phyloP scores from a whole-genome alignment of 2,329 filamentous ascomycete genomes.

The Aaosphaeria arxii region DNA sequence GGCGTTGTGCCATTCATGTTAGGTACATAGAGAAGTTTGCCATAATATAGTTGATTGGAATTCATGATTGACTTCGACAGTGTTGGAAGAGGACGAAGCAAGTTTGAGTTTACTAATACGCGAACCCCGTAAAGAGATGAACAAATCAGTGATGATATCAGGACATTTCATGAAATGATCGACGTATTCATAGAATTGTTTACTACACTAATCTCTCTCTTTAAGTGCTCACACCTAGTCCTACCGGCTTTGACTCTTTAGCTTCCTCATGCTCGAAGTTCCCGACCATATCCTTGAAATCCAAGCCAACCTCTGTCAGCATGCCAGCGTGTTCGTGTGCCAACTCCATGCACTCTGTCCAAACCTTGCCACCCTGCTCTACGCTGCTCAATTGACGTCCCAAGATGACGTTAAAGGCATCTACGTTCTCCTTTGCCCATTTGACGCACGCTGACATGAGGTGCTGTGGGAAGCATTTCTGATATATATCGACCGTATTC shows the following conservation, averaged over 20 bases:
- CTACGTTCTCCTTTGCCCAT: slow-evolving; percentile 95
- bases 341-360: slow-evolving; percentile 78
- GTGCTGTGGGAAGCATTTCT: slow-evolving; percentile 70
- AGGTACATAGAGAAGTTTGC: no score
- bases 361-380: slow-evolving; percentile 69
- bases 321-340: slow-evolving; percentile 78
- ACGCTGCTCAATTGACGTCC: slow-evolving; percentile 83
- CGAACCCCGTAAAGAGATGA: no score
- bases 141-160: no score
- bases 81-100: no score
- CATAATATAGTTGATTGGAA: no score
- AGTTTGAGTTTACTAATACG: no score
- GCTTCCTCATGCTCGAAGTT: slow-evolving; percentile 14
- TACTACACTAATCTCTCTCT: neutral
- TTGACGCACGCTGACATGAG: slow-evolving; percentile 95
- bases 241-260: slow-evolving; percentile 15
- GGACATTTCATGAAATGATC: no score
- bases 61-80: no score
- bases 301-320: slow-evolving; percentile 80
- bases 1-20: no score
- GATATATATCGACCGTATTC: slow-evolving; percentile 88
- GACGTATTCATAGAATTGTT: no score
- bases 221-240: slow-evolving; percentile 21
- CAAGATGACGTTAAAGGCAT: slow-evolving; percentile 82
- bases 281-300: slow-evolving; percentile 81